A percentile compares a stretch with the other conserved stretches of the same genome.
Evolutionary conservation across 2,329 filamentous ascomycete species (phyloP).

Genomic region (Blumeriella jaapii): DNA sequence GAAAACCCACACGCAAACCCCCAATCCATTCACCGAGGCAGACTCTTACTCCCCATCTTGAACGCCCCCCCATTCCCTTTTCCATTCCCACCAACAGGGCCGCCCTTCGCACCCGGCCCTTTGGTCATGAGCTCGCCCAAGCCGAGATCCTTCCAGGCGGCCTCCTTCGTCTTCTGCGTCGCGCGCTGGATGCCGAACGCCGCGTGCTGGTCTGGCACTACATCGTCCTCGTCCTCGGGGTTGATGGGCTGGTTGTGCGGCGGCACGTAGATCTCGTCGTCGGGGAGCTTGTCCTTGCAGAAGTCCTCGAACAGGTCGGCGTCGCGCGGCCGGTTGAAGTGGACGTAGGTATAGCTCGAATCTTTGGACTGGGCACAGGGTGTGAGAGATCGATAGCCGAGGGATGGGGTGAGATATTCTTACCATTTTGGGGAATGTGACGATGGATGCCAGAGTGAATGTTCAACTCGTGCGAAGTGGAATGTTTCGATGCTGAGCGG

Average conservation of each 20-base stretch:
- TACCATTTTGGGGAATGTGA: no score
- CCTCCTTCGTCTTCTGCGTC: constrained; percentile 58
- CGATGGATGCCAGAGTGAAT: no score
- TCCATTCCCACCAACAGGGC: constrained; percentile 36
- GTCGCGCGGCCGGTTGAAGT: constrained; percentile 60
- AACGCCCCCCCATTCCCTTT: constrained; percentile 2
- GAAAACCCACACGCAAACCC: not conserved
- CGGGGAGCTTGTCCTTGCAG: constrained; percentile 57
- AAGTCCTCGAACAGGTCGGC: constrained; percentile 73
- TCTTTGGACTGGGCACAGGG: constrained; percentile 42
- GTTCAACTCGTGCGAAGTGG: no score
- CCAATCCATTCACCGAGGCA: constrained; percentile 18
- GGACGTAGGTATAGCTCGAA: constrained; percentile 61
- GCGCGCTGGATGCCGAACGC: constrained; percentile 78
- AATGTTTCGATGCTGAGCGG: no score
- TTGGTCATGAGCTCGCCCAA: constrained; percentile 58
- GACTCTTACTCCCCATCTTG: constrained; percentile 11
- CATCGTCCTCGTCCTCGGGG: constrained; percentile 79
- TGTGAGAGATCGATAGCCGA: no score
- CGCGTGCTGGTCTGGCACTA: constrained; percentile 79
- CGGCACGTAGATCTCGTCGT: constrained; percentile 74
- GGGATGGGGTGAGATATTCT: no score
- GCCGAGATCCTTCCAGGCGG: constrained; percentile 69
- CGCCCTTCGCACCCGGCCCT: constrained; percentile 31
- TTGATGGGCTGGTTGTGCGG: constrained; percentile 71